Evolutionary conservation across 2,329 filamentous ascomycete genomes (phyloP), one percentile per base, ranked within the genome.

Genomic region (Apiospora arundinis): DNA sequence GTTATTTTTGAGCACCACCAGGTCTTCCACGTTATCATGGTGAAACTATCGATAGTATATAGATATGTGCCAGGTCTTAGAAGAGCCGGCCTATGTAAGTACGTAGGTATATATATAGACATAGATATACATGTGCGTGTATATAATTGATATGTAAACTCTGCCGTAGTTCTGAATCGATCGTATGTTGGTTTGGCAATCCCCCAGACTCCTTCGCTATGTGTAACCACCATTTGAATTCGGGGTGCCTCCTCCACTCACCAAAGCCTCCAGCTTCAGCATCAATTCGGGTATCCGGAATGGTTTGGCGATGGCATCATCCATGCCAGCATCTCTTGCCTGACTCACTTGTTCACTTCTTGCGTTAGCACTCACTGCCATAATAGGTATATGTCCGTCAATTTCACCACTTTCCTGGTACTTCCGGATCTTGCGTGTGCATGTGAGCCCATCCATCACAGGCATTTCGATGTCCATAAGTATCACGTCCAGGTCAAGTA

Each of bases 401-500:
- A 93, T 87, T 37, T 85, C 88, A n/a, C 90, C 89, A 69, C 88
- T 85, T 66, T 82, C 82, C 79, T 95, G 92, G 28, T 93, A 83
- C 72, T 91, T 86, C 23, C 93, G 87, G 70, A 95, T 94, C 71
- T 85, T 88, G 60, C 87, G 85, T 11, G 92, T 90, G 73, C 92
- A 94, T 1, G 92, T 92, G 79, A 93, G 88, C 45, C 93, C 93
- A 76, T 95, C 92, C 93, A 95, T 95, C 49, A 94, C 87, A 1
- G 93, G 93, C 93, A 95, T 95, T 77, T 95, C 92, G 67, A 94
- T 85, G 77, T 95, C 93, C 92, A 95, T 94, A 4, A 95, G 81
- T 21, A 95, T 91, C 63, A 94, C 85, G 12, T 89, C 89, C 32
- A 93, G 66, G 21, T 46, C 66, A 18, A 45, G 25, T 21, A 9